Base-by-base conservation (phyloP, 257 asterid species). In the Lantana camara region DNA sequence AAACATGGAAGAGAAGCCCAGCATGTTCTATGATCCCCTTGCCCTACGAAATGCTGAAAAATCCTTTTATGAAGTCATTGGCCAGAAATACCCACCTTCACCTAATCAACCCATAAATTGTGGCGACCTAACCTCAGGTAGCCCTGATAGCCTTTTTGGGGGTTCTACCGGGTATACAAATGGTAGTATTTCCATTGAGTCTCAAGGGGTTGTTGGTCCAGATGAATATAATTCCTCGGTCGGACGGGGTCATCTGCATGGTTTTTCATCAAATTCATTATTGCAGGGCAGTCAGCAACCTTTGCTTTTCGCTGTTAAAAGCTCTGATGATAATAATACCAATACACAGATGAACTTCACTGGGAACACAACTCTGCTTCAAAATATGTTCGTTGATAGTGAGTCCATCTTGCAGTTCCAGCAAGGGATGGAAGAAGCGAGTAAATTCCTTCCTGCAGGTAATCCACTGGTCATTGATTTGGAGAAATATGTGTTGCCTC, bases 351-450 rank as follows among this genome's bases (percentile, higher is more conserved):
- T 40, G 66, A 67, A 69, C 66, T 57, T 87, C 34, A 58, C 68
- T 63, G 73, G 42, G 34, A 60, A 62, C 62, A 29, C 76, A 20
- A 69, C 64, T 67, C 35, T 63, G 71, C 54, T 85, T 64, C 79
- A 80, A 37, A 83, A 76, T 41, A 29, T 83, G 21, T 87, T 87
- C 68, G 78, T 60, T 12, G 80, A 85, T 66, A 78, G 82, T 9
- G 95, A 93, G 66, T 85, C 95, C 42, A 74, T 90, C 62, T 73
- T 82, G 78, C 99, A 87, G 78, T 90, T 90, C 81, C 73, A 80
- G 74, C 88, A 82, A 75, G 99, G 99, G 64, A 69, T 84, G 95
- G 99, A 90, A 77, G 99, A 90, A 81, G 99, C 96, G 34, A 86
- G 79, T 65, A 90, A 81, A 58, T 90, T 93, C 64, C 88, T 93